These are phyloP conservation scores for Suillus brevipes DNA, from an alignment of 768 basidiomycete species.

Conservation along the genomic window DNA sequence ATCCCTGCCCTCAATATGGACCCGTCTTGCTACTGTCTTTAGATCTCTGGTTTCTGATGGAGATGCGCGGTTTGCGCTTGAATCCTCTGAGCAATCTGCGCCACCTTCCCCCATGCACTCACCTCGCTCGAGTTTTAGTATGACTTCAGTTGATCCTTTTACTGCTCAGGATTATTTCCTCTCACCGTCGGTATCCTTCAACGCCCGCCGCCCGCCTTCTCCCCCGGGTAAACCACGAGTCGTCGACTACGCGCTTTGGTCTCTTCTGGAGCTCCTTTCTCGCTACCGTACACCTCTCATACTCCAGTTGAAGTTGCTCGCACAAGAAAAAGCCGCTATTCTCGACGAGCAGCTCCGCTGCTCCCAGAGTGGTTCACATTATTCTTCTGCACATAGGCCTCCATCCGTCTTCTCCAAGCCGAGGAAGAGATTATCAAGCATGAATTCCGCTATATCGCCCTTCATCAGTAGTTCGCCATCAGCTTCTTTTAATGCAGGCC, in stretches of 20 bases:
- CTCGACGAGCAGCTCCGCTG: conserved; percentile 53
- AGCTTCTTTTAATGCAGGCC: neutral
- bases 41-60: conserved; percentile 55
- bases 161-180: conserved; percentile 1
- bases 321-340: conserved; percentile 60
- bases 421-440: conserved; percentile 44
- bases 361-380: conserved; percentile 27
- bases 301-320: conserved; percentile 63
- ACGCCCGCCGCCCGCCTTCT: conserved; percentile 14
- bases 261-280: conserved; percentile 64
- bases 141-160: conserved; percentile 19
- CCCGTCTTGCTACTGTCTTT: conserved; percentile 55
- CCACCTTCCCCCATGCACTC: conserved; percentile 53
- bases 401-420: conserved; percentile 59
- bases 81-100: conserved; percentile 42
- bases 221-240: conserved; percentile 48
- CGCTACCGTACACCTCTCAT: conserved; percentile 61
- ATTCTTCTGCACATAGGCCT: conserved; percentile 42
- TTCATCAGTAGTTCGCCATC: conserved; percentile 41
- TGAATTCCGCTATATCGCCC: conserved; percentile 36
- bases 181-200: conserved; percentile 3
- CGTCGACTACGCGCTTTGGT: conserved; percentile 75
- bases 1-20: conserved; percentile 60
- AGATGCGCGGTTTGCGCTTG: conserved; percentile 60
- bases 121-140: conserved; percentile 42